A percentile compares a stretch with the other conserved stretches of the same genome.
Conservation (phyloP, 2,329 filamentous ascomycete genomes). For the Dothideomycetidae sp. region DNA sequence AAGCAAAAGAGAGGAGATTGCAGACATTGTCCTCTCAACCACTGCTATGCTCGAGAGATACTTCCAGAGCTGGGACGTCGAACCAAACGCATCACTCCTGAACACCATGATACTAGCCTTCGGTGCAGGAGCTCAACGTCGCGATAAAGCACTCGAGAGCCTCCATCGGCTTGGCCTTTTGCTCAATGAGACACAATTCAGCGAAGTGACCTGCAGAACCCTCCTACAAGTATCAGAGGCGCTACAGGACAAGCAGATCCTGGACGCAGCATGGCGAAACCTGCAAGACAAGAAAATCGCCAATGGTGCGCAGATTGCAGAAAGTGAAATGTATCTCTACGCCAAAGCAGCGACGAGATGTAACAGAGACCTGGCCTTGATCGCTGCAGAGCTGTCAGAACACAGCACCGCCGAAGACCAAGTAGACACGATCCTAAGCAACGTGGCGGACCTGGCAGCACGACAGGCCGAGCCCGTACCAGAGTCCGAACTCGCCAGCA, state of each 20-base stretch:
- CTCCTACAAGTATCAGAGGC: slow-evolving; percentile 23
- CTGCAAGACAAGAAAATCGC: slow-evolving; percentile 16
- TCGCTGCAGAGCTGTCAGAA: slow-evolving; percentile 7
- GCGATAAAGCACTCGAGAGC: slow-evolving; percentile 20
- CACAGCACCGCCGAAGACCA: slow-evolving; percentile 13
- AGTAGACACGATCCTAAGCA: slow-evolving; percentile 13
- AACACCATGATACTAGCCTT: slow-evolving; percentile 23
- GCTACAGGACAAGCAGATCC: slow-evolving; percentile 17
- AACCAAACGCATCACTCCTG: slow-evolving; percentile 17
- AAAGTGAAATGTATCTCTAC: slow-evolving; percentile 18
- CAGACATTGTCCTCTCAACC: neutral
- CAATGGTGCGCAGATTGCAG: slow-evolving; percentile 9
- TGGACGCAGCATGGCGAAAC: slow-evolving; percentile 20
- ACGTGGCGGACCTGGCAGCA: slow-evolving; percentile 20
- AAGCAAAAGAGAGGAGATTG: too few relatives aligned
- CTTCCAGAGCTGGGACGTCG: neutral
- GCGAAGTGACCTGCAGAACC: slow-evolving; percentile 21
- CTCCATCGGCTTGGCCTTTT: slow-evolving; percentile 18
- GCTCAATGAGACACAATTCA: slow-evolving; percentile 20
- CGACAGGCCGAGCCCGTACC: slow-evolving; percentile 18
- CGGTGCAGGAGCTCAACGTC: slow-evolving; percentile 14
- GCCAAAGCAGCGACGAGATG: slow-evolving; percentile 10
- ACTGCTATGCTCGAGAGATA: neutral
- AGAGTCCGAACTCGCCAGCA: neutral
- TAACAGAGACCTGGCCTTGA: neutral